Base-by-base conservation (phyloP, 148 eudicot species). In the Amaranthus palmeri region DNA sequence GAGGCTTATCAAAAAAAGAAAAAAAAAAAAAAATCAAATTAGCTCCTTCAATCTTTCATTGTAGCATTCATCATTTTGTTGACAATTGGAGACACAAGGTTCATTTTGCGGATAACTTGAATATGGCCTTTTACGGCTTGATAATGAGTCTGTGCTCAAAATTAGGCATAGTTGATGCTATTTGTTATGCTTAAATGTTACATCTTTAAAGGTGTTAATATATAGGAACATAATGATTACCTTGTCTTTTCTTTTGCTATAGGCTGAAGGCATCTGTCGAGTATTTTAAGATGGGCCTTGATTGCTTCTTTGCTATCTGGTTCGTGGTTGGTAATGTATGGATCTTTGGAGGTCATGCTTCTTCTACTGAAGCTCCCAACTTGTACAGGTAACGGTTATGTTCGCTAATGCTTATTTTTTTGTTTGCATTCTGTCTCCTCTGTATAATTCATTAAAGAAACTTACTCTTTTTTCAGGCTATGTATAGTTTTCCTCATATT, bases 231-330 rank as follows among this genome's bases (percentile, higher is more conserved):
- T 45, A 47, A 40, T 15, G 65, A 14, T 55, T 7, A 6, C 7
- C 43, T 46, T 61, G 65, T n/a, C 15, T 40, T 70, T 9, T 48
- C 56, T 82, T 81, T 4, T 74, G 25, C 73, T 76, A 76, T 90
- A 93, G 98, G 78, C 72, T 91, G 44, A 93, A 89, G 87, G 89
- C 81, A 50, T 61, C 81, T 63, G 76, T 86, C 45, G 98, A 93
- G 67, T 91, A 93, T 83, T 81, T 89, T 78, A 93, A 93, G 86
- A 89, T 88, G 96, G 88, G 83, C 59, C 74, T 93, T 67, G 98
- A 91, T 84, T 91, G 97, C 88, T 93, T 88, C 91, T 93, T 93
- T 78, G 98, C 98, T 4, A 84, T 91, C 69, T 93, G 98, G 98
- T 93, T 93, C 75, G 98, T 93, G 79, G 91, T 93, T 76, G 98